These are phyloP conservation scores for Cordyceps pruinosa DNA, from an alignment of 2,329 filamentous ascomycete genomes.

Conservation along the genomic window DNA sequence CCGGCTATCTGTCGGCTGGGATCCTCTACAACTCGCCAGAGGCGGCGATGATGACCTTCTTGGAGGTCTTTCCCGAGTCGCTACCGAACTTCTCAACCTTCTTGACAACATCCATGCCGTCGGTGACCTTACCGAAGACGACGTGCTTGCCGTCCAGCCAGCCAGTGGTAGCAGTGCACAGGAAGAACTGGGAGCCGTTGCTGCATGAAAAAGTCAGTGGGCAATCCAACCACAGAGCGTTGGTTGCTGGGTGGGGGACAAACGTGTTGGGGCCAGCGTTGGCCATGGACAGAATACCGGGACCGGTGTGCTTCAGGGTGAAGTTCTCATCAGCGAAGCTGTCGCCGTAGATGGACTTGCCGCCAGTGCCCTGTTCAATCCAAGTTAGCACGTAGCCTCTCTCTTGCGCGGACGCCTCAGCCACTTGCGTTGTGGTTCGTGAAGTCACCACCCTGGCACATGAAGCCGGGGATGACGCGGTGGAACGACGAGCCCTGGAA, in stretches of 20 bases:
- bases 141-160: slow-evolving; percentile 73
- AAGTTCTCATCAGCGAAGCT: slow-evolving; percentile 19
- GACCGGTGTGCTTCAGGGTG: slow-evolving; percentile 16
- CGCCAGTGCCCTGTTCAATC: slow-evolving; percentile 17
- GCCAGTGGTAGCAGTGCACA: slow-evolving; percentile 76
- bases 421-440: slow-evolving; percentile 12
- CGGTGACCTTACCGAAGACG: slow-evolving; percentile 63
- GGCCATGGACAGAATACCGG: slow-evolving; percentile 19
- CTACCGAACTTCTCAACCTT: slow-evolving; percentile 8
- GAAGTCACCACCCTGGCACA: slow-evolving; percentile 15
- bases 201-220: slow-evolving; percentile 43
- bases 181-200: slow-evolving; percentile 91
- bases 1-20: neutral
- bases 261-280: slow-evolving; percentile 20
- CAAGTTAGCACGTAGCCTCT: neutral
- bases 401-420: neutral
- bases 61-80: slow-evolving; percentile 2
- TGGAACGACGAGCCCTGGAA: slow-evolving; percentile 12
- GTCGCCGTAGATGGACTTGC: slow-evolving; percentile 19
- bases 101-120: slow-evolving; percentile 17
- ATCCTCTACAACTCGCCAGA: slow-evolving; percentile 7
- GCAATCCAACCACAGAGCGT: neutral
- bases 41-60: slow-evolving; percentile 7
- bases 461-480: slow-evolving; percentile 14
- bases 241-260: neutral